Base-by-base conservation (phyloP, 768 basidiomycete genomes). In the Clathrus columnatus region DNA sequence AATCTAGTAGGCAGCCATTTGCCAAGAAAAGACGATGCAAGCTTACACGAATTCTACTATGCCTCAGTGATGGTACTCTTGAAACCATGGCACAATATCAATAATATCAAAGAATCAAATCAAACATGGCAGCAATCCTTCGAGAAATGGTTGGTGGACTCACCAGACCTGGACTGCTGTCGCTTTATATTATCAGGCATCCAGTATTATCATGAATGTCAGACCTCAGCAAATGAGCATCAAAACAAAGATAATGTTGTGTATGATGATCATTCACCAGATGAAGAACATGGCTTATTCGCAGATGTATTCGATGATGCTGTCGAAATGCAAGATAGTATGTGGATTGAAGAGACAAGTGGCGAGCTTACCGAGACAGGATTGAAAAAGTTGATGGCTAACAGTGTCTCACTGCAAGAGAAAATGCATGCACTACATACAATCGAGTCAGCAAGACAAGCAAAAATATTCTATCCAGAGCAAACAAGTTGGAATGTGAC, bases 391-490 rank as follows among this genome's bases (percentile, higher is more conserved):
- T n/a, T n/a, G n/a, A n/a, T n/a, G n/a, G n/a, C n/a, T n/a, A n/a
- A n/a, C n/a, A n/a, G n/a, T n/a, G n/a, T n/a, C n/a, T 42, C 58
- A 30, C 14, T 24, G 45, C 18, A 49, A 14, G 60, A 59, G 43
- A 43, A 59, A 50, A 42, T 56, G 17, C 56, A 58, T 48, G 63
- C 60, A 6, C 49, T 43, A 1, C 21, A 41, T 21, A 59, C 57
- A 4, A 53, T 58, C 14, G 61, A 60, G 45, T 21, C 46, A 2
- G 62, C 60, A 20, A 57, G 50, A 45, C 49, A 44, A n/a, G 57
- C 56, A 2, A 43, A 49, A 5, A 63, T 63, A 36, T 64, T 64
- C 32, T 4, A n/a, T n/a, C n/a, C n/a, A n/a, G n/a, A n/a, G n/a
- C n/a, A n/a, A n/a, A n/a, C n/a, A n/a, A n/a, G n/a, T n/a, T n/a